Evolutionary conservation across 352 stramenopile genomes (phyloP), one percentile per base, ranked within the genome.

Genomic region (Globisporangium barbulae): DNA sequence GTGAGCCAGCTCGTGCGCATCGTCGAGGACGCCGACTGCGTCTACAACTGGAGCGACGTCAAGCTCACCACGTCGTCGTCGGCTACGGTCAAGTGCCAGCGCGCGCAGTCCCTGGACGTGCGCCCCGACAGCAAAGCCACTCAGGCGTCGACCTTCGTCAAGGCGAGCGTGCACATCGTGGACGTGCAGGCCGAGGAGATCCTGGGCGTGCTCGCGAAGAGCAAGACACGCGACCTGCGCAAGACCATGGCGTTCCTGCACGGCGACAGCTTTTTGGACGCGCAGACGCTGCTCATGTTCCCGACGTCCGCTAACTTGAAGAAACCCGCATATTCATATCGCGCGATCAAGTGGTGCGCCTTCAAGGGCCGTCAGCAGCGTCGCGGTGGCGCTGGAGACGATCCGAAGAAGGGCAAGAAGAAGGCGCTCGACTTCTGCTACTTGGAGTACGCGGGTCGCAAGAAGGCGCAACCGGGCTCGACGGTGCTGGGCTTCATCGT

Each of bases 401-500:
- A 21, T 5, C 8, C 31, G 22, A 33, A 61, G n/a, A 39, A 39
- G 33, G 12, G 33, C 33, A 44, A 63, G 15, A 22, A 59, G 37
- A 71, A 72, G 41, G 63, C 67, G n/a, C 63, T 79, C 41, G 77
- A 86, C 50, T 85, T 89, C 57, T 93, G 81, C 57, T 90, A 87
- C 47, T 53, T 95, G 45, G 84, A 93, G 63, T 93, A 93, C 57
- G 83, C 82, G 7, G 84, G 85, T 35, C 88, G 79, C 59, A 78
- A 74, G 56, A 83, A 82, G 44, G 59, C 69, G 2, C 61, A 67
- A 28, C 65, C 71, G 0, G 70, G 68, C 1, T 74, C 71, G 42
- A 84, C 66, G 37, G 79, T 91, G 9, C 71, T 95, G 28, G 86
- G 81, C 30, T 95, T 91, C 64, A 92, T 81, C 49, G 67, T 95